Evolutionary conservation across 371 early-diverging fungal species (phyloP).

Genomic region (Smittium mucronatum): DNA sequence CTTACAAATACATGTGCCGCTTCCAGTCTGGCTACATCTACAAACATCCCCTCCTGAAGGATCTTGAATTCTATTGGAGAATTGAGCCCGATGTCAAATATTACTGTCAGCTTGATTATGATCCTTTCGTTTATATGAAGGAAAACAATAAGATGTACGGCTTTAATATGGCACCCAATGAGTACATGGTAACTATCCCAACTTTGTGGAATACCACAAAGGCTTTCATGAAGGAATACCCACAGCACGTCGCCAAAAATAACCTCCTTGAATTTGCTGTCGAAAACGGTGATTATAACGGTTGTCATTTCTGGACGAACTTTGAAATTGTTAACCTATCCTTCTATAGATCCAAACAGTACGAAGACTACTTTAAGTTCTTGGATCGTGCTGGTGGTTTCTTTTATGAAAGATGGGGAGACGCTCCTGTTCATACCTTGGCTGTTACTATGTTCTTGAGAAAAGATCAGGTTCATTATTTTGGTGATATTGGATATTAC

Average conservation of each 20-base stretch:
- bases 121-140: slow-evolving; percentile 48
- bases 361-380: slow-evolving; percentile 46
- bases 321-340: slow-evolving; percentile 31
- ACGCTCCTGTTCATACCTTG: slow-evolving; percentile 75
- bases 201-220: slow-evolving; percentile 51
- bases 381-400: slow-evolving; percentile 51
- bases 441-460: slow-evolving; percentile 67
- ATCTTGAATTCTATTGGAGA: slow-evolving; percentile 70
- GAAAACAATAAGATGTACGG: slow-evolving; percentile 42
- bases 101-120: slow-evolving; percentile 57
- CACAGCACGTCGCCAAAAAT: slow-evolving; percentile 22
- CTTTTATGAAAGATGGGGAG: slow-evolving; percentile 60
- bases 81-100: slow-evolving; percentile 72
- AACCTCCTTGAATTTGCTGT: slow-evolving; percentile 37
- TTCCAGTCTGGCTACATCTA: slow-evolving; percentile 54
- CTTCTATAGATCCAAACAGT: slow-evolving; percentile 29
- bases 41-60: slow-evolving; percentile 46
- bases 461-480: slow-evolving; percentile 72
- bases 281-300: slow-evolving; percentile 33
- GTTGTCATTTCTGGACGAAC: slow-evolving; percentile 36
- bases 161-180: slow-evolving; percentile 54
- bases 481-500: slow-evolving; percentile 70
- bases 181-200: slow-evolving; percentile 57
- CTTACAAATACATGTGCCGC: slow-evolving; percentile 47
- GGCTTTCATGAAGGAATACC: slow-evolving; percentile 36